Base-by-base conservation (phyloP, 768 basidiomycete genomes). In the Holtermanniella nyarrowii region DNA sequence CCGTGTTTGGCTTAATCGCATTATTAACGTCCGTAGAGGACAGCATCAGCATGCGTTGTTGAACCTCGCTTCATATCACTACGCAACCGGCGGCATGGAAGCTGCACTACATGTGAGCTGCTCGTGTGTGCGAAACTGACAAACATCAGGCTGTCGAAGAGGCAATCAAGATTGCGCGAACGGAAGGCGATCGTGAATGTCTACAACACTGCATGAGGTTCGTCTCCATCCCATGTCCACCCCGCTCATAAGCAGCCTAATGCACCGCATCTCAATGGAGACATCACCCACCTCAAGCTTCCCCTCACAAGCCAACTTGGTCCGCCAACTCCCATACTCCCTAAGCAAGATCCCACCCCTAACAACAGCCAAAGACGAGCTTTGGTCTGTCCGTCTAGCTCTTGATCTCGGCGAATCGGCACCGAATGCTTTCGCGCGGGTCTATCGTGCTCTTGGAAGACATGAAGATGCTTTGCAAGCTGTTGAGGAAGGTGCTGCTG, bases 41-140 rank as follows among this genome's bases (percentile, higher is more conserved):
- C 58, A 65, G 43, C 71, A 73, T 59, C 70, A 70, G 26, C 72
- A 73, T 47, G 72, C 68, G 0, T 54, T 73, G 7, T 50, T 73
- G 0, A 68, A 69, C 50, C 60, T 71, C n/a, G 72, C 72, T 20
- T 51, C 55, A 4, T 68, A 64, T 41, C 62, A 66, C 23, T 64
- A 64, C 42, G 51, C 59, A 23, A 67, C 65, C 10, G 67, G 69
- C 1, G 69, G 69, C 2, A n/a, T 64, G 4, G 60, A 62, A 13
- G 49, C 59, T 11, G 67, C 69, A 4, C 53, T 42, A 39, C 27
- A 59, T n/a, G 68, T 67, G 25, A 55, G 63, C 57, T 25, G 3
- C 10, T 25, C 18, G 11, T 48, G 42, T 20, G 13, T 24, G 1
- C 18, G 3, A n/a, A 4, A 37, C 20, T 31, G 37, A 44, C 46